Percentiles rank a stretch among this genome's conserved stretches.
phyloP scores from a whole-genome alignment of 352 stramenopile genomes.

The Globisporangium ultimum region DNA sequence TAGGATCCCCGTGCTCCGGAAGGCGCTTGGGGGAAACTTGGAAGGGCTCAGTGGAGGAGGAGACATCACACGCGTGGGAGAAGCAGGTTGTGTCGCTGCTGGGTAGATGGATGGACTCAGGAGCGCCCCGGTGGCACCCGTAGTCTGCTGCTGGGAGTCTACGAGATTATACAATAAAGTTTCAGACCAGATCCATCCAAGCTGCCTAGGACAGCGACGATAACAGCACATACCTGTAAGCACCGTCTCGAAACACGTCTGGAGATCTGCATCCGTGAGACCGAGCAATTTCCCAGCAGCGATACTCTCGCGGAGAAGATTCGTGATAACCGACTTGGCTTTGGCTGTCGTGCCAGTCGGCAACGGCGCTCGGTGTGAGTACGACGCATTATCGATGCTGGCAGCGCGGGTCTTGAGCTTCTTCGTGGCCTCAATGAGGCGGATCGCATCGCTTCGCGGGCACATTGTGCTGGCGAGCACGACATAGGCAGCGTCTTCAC shows the following conservation, averaged over 20 bases:
- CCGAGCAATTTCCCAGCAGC: conserved; percentile 29
- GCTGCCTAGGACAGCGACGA: not conserved
- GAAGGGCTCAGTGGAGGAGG: conserved; percentile 27
- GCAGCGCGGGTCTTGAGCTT: conserved; percentile 11
- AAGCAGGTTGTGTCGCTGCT: not conserved
- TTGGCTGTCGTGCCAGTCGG: conserved; percentile 4
- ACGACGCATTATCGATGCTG: not conserved
- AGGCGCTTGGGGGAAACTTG: conserved; percentile 33
- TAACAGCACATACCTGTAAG: conserved; percentile 11
- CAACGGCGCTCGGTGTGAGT: conserved; percentile 1
- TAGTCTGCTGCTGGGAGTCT: not conserved
- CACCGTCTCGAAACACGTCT: conserved; percentile 24
- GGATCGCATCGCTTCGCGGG: conserved; percentile 44
- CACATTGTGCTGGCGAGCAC: conserved; percentile 35
- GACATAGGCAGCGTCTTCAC: conserved; percentile 44
- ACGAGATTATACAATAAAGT: not conserved
- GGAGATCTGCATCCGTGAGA: conserved; percentile 25
- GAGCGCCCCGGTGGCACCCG: not conserved
- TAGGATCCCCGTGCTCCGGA: conserved; percentile 18
- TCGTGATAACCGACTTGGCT: conserved; percentile 23
- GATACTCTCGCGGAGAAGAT: conserved; percentile 31
- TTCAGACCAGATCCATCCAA: not conserved
- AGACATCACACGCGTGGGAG: conserved; percentile 7
- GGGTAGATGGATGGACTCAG: conserved; percentile 5
- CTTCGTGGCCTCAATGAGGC: conserved; percentile 45